Evolutionary conservation across 768 basidiomycete genomes (phyloP).

Genomic region (Russula emetica): DNA sequence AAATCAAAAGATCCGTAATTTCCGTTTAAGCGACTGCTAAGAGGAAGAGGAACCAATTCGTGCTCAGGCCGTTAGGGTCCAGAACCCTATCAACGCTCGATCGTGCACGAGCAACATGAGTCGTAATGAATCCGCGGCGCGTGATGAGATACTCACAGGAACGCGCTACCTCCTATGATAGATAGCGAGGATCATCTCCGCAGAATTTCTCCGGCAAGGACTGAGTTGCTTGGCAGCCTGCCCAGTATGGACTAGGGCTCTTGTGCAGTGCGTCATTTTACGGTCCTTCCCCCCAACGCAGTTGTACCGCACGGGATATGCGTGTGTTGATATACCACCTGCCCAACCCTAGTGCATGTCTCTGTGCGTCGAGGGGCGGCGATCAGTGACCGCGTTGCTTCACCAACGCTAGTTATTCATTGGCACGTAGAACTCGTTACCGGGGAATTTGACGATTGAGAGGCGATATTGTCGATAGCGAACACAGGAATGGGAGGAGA

Average conservation of each 20-base stretch:
- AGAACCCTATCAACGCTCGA: conserved; percentile 7
- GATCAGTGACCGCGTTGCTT: background rate
- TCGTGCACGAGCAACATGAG: background rate
- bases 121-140: background rate
- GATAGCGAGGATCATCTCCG: conserved; percentile 32
- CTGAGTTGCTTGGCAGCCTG: background rate
- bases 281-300: background rate
- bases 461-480: too few species aligned
- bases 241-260: background rate
- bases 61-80: background rate
- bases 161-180: conserved; percentile 35
- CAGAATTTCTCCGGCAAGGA: conserved; percentile 50
- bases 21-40: conserved; percentile 47
- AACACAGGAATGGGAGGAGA: background rate
- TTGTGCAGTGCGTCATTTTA: background rate
- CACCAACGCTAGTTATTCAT: background rate
- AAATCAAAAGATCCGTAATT: conserved; percentile 41
- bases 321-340: background rate
- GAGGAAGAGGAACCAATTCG: conserved; percentile 44
- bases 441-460: background rate
- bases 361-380: background rate
- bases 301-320: background rate
- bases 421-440: background rate
- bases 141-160: conserved; percentile 1
- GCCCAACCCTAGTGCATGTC: background rate